Evolutionary conservation across 805 yeast genomes (phyloP).

Genomic region (Zygotorulaspora florentina): DNA sequence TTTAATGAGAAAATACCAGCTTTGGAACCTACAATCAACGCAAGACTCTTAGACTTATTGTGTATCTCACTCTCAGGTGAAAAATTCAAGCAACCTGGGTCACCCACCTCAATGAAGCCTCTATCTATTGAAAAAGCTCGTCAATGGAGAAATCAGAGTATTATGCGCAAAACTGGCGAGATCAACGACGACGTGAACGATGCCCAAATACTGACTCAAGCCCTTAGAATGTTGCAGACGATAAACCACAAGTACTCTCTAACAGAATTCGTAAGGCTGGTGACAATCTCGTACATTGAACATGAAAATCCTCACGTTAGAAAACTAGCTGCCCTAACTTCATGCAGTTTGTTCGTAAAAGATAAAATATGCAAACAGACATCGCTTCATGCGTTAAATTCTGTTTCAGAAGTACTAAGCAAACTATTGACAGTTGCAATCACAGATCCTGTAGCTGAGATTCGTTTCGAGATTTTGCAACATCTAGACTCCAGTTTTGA

Average conservation of each 20-base stretch:
- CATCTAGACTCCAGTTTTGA: slow-evolving; percentile 75
- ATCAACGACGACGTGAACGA: slow-evolving; percentile 43
- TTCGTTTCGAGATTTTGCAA: slow-evolving; percentile 71
- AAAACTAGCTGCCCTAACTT: slow-evolving; percentile 77
- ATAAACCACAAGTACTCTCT: slow-evolving; percentile 75
- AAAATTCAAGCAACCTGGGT: slow-evolving; percentile 77
- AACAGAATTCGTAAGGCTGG: slow-evolving; percentile 81
- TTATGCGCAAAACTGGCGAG: slow-evolving; percentile 61
- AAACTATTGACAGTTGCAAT: slow-evolving; percentile 77
- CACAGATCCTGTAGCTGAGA: slow-evolving; percentile 83
- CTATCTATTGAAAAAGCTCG: slow-evolving; percentile 65
- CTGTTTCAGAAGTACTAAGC: slow-evolving; percentile 81
- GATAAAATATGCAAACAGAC: slow-evolving; percentile 85
- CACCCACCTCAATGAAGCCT: slow-evolving; percentile 61
- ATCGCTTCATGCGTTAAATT: slow-evolving; percentile 71
- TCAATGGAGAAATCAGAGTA: slow-evolving; percentile 71
- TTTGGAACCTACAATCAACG: slow-evolving; percentile 65
- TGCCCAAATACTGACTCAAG: slow-evolving; percentile 59
- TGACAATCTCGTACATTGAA: slow-evolving; percentile 79
- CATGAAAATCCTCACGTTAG: slow-evolving; percentile 77
- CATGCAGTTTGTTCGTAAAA: slow-evolving; percentile 66
- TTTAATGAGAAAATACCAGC: slow-evolving; percentile 76
- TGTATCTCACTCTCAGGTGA: slow-evolving; percentile 78
- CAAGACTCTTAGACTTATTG: slow-evolving; percentile 62
- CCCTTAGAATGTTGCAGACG: slow-evolving; percentile 67